phyloP scores from a whole-genome alignment of 2,329 filamentous ascomycete species.

The Microthyrium microscopicum region DNA sequence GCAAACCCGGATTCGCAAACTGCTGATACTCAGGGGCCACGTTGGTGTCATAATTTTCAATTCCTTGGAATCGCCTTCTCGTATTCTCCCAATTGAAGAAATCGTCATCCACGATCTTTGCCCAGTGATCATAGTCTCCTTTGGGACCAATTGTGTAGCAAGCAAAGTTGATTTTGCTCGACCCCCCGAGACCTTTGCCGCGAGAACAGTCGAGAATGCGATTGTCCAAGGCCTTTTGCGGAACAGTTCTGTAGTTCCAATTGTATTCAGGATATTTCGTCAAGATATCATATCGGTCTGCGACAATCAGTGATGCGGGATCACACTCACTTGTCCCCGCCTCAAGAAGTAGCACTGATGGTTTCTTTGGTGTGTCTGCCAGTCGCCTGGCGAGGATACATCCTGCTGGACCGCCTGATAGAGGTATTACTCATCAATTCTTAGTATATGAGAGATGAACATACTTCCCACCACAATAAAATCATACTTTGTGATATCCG shows the following conservation, averaged over 20 bases:
- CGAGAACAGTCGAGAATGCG: conserved; percentile 25
- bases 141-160: conserved; percentile 29
- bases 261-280: conserved; percentile 30
- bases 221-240: conserved; percentile 21
- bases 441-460: neutral
- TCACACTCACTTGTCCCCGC: conserved; percentile 4
- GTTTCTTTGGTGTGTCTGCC: neutral
- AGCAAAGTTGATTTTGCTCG: conserved; percentile 22
- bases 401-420: conserved; percentile 7
- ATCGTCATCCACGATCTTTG: conserved; percentile 36
- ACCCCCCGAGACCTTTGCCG: conserved; percentile 31
- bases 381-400: conserved; percentile 1
- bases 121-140: conserved; percentile 48
- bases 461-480: conserved; percentile 9
- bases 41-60: conserved; percentile 36
- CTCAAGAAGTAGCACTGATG: conserved; percentile 9
- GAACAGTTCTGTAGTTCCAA: conserved; percentile 29
- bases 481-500: conserved; percentile 9
- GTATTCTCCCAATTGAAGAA: conserved; percentile 38
- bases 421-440: neutral
- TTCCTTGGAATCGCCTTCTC: conserved; percentile 30
- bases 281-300: conserved; percentile 39
- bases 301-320: conserved; percentile 22
- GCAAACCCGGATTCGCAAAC: conserved; percentile 28
- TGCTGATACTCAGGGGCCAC: conserved; percentile 20